Evolutionary conservation across 805 yeast species (phyloP).

Genomic region (Sugiyamaella qingdaonensis): DNA sequence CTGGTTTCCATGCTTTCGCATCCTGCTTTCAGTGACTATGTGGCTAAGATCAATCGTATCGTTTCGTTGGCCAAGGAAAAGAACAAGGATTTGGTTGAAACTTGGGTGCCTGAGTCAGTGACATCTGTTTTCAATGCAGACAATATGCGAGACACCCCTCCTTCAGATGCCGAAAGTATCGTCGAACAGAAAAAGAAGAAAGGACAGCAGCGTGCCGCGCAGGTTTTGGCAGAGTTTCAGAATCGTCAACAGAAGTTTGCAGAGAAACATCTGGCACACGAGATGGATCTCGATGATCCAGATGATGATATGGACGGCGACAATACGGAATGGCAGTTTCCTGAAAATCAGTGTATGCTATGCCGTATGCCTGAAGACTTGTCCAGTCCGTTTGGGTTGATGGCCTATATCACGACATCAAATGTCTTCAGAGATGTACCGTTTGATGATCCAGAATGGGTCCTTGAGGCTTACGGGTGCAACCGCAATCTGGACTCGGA

Average conservation of each 20-base stretch:
- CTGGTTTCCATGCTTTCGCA: neutral
- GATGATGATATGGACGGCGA: slow-evolving; percentile 35
- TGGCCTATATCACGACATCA: slow-evolving; percentile 55
- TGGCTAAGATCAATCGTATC: slow-evolving; percentile 8
- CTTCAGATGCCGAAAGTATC: slow-evolving; percentile 30
- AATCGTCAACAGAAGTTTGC: slow-evolving; percentile 75
- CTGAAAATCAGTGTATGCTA: slow-evolving; percentile 70
- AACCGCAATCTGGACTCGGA: slow-evolving; percentile 36
- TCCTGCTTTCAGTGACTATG: neutral
- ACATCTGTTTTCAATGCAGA: slow-evolving; percentile 57
- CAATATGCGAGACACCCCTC: slow-evolving; percentile 6
- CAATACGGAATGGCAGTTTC: slow-evolving; percentile 52
- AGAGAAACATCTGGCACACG: slow-evolving; percentile 44
- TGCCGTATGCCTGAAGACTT: slow-evolving; percentile 73
- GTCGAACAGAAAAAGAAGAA: slow-evolving; percentile 48
- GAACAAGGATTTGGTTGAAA: slow-evolving; percentile 21
- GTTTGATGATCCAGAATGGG: slow-evolving; percentile 59
- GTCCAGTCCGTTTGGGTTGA: slow-evolving; percentile 70
- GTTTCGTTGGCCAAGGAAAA: slow-evolving; percentile 8
- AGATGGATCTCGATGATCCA: slow-evolving; percentile 30
- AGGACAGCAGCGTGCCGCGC: slow-evolving; percentile 67
- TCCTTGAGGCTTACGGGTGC: slow-evolving; percentile 57
- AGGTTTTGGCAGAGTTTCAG: slow-evolving; percentile 72
- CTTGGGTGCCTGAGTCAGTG: neutral
- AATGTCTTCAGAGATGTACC: slow-evolving; percentile 65